Percentiles rank a stretch among this genome's conserved stretches.
Conservation (phyloP, 1,284 basidiomycete genomes). For the Cryptococcus amylolentus region DNA sequence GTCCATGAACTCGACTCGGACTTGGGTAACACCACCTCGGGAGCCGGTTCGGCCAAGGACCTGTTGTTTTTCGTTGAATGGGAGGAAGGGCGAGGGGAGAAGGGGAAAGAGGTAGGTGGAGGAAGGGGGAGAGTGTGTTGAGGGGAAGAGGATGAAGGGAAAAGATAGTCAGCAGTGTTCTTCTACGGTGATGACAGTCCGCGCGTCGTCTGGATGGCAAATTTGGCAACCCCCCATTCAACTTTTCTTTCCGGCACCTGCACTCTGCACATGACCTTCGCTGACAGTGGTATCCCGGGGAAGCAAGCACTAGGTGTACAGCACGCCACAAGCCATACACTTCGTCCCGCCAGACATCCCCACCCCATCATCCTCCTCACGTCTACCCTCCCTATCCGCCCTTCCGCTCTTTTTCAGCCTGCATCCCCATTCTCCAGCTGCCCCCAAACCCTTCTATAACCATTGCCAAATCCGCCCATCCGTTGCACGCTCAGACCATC, state of each 20-base stretch:
- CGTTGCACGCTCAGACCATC: not conserved
- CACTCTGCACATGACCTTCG: not conserved
- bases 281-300: not conserved
- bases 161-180: constrained; percentile 2
- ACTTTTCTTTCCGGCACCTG: not conserved
- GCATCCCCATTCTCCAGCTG: not conserved
- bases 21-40: constrained; percentile 99
- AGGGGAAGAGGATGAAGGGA: not conserved
- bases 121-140: not conserved
- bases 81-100: not conserved
- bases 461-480: not conserved
- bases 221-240: not conserved
- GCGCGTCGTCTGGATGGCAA: too few species aligned
- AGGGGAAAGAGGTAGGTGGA: not conserved
- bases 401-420: too few species aligned
- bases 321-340: not conserved
- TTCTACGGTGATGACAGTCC: not conserved
- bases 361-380: not conserved
- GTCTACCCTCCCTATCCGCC: not conserved
- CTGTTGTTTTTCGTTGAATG: constrained; percentile 50
- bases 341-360: not conserved
- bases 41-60: constrained; percentile 98
- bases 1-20: constrained; percentile 99
- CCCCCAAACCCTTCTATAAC: not conserved
- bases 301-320: not conserved